A percentile compares a stretch with the other conserved stretches of the same genome.
Evolutionary conservation across 202 grass and related monocot genomes (phyloP).

Genomic region (Brachypodium distachyon): DNA sequence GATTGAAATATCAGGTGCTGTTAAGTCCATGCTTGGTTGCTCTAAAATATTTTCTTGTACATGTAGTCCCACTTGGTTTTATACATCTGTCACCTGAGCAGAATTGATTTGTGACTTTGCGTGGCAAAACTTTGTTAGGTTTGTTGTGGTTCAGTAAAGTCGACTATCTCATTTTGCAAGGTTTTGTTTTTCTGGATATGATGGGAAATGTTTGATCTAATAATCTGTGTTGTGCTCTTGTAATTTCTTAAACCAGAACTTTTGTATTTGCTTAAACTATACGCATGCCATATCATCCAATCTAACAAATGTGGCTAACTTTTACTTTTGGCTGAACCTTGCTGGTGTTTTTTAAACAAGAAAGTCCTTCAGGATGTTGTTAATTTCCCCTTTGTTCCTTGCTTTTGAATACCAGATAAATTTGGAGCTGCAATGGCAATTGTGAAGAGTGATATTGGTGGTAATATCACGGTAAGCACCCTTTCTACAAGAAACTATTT

Average conservation of each 20-base stretch:
- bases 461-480: slow-evolving; percentile 83
- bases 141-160: background rate
- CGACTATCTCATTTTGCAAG: background rate
- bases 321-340: background rate
- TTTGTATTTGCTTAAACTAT: background rate
- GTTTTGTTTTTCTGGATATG: background rate
- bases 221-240: background rate
- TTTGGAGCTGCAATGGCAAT: slow-evolving; percentile 93
- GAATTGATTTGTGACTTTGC: background rate
- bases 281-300: background rate
- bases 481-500: background rate
- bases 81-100: background rate
- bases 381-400: slow-evolving; percentile 9
- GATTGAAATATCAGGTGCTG: background rate
- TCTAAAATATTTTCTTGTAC: background rate
- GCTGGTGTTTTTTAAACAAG: background rate
- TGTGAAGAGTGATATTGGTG: slow-evolving; percentile 91
- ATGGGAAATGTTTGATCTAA: background rate
- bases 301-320: background rate
- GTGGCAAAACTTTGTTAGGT: background rate
- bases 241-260: background rate
- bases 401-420: slow-evolving; percentile 49
- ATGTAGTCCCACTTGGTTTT: background rate
- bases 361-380: background rate
- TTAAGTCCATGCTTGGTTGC: background rate